Conservation (phyloP, 1,139 yeast species). For the Lodderomyces parapsilosis region DNA sequence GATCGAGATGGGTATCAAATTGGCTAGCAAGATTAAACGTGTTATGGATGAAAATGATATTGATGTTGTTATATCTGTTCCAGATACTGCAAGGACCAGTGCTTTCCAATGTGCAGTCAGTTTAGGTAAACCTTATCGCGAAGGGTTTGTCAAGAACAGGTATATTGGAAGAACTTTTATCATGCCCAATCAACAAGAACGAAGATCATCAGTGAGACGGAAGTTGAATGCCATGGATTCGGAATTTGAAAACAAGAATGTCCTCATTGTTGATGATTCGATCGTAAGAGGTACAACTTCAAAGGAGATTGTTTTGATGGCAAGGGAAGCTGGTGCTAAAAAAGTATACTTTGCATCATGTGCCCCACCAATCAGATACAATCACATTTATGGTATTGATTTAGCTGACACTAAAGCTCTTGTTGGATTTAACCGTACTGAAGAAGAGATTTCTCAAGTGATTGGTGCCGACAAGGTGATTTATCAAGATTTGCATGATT, state of each 20-base stretch:
- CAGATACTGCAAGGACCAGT: conserved; percentile 94
- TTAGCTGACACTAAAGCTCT: conserved; percentile 93
- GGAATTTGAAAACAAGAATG: conserved; percentile 83
- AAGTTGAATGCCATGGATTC: conserved; percentile 95
- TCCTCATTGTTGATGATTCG: conserved; percentile 93
- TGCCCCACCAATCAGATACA: conserved; percentile 93
- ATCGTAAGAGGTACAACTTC: conserved; percentile 98
- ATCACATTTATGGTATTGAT: conserved; percentile 96
- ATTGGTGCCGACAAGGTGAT: conserved; percentile 91
- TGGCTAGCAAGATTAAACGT: conserved; percentile 68
- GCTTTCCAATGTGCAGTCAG: conserved; percentile 90
- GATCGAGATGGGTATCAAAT: conserved; percentile 88
- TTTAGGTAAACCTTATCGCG: conserved; percentile 82
- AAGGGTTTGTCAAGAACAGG: conserved; percentile 95
- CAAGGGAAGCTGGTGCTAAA: conserved; percentile 95
- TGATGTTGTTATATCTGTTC: conserved; percentile 97
- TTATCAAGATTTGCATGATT: conserved; percentile 81
- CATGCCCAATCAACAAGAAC: conserved; percentile 96
- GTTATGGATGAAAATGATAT: conserved; percentile 60
- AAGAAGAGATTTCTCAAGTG: conserved; percentile 69
- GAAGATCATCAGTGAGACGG: conserved; percentile 91
- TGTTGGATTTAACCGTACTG: conserved; percentile 80
- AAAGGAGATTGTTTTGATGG: conserved; percentile 94
- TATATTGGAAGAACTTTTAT: conserved; percentile 97
- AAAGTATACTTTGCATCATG: conserved; percentile 94